Conservation (phyloP, 2,329 filamentous ascomycete genomes). For the Emmonsia crescens region DNA sequence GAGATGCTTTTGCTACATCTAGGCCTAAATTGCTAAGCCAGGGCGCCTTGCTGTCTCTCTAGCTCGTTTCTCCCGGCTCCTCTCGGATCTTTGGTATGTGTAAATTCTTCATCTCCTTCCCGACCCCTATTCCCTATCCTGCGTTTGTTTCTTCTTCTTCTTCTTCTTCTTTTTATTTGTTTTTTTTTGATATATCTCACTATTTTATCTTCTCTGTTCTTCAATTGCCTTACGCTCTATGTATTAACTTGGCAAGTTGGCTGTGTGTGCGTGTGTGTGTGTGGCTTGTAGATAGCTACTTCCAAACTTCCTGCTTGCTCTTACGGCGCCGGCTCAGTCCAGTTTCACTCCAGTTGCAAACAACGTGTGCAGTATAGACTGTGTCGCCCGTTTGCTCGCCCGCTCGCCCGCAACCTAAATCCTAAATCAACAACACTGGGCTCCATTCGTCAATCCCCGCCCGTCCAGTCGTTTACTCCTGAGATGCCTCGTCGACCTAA, state of each 20-base stretch:
- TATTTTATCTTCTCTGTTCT: not conserved
- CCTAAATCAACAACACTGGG: not conserved
- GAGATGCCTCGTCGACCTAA: constrained; percentile 54
- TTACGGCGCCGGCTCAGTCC: not conserved
- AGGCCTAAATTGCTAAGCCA: not conserved
- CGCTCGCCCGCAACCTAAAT: not conserved
- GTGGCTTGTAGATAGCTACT: not conserved
- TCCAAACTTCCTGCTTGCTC: not conserved
- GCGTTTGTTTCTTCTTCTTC: not conserved
- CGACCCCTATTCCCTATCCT: not conserved
- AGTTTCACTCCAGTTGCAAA: not conserved
- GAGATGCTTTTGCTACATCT: not conserved
- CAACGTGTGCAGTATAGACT: not conserved
- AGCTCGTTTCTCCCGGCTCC: not conserved
- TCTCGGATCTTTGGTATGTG: not conserved
- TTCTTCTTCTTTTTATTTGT: not conserved
- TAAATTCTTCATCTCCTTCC: not conserved
- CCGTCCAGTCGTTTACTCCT: constrained; percentile 14
- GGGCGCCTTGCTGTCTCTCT: not conserved
- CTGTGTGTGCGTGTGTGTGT: not conserved
- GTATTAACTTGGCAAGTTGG: not conserved
- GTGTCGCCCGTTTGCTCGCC: not conserved
- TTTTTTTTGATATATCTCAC: not conserved
- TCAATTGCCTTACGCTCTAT: not conserved
- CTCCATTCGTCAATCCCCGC: not conserved